Percentiles rank a stretch among this genome's conserved stretches.
These are phyloP conservation scores for Escovopsis weberi DNA, from an alignment of 2,329 filamentous ascomycete species.

Conservation along the genomic window DNA sequence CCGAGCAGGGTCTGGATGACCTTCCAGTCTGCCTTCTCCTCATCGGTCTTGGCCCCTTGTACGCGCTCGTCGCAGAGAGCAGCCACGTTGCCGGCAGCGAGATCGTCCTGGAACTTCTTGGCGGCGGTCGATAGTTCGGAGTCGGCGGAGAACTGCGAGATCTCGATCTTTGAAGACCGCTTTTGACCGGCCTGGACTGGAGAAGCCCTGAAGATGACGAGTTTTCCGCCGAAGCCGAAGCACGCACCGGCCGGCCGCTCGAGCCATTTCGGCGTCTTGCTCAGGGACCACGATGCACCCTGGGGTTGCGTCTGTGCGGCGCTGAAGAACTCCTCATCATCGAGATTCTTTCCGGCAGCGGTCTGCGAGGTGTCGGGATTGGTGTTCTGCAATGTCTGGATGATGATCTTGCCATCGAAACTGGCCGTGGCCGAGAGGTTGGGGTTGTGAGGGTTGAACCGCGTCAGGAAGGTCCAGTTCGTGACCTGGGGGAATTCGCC, in stretches of 20 bases:
- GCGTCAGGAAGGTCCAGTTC: constrained; percentile 97
- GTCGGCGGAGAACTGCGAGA: constrained; percentile 82
- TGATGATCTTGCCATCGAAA: constrained; percentile 88
- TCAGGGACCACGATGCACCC: constrained; percentile 73
- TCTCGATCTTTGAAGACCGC: constrained; percentile 60
- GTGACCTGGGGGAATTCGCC: constrained; percentile 94
- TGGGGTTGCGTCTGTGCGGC: constrained; percentile 87
- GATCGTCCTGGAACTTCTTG: constrained; percentile 70
- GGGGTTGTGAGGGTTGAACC: constrained; percentile 88
- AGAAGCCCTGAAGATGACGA: constrained; percentile 58
- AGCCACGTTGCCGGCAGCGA: constrained; percentile 63
- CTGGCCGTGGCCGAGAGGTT: constrained; percentile 87
- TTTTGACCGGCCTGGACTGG: constrained; percentile 47
- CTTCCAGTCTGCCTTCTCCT: constrained; percentile 92
- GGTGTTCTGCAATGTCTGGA: constrained; percentile 91
- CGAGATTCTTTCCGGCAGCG: constrained; percentile 52
- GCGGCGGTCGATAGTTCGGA: constrained; percentile 71
- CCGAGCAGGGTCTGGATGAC: constrained; percentile 82
- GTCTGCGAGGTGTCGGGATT: constrained; percentile 60
- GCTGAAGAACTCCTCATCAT: constrained; percentile 93
- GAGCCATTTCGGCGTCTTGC: constrained; percentile 80
- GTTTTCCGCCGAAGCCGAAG: constrained; percentile 90
- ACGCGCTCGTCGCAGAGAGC: constrained; percentile 71
- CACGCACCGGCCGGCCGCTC: constrained; percentile 73
- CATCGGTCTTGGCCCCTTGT: constrained; percentile 60